Base-by-base conservation (phyloP, 768 basidiomycete genomes). In the Dentipellis fragilis region DNA sequence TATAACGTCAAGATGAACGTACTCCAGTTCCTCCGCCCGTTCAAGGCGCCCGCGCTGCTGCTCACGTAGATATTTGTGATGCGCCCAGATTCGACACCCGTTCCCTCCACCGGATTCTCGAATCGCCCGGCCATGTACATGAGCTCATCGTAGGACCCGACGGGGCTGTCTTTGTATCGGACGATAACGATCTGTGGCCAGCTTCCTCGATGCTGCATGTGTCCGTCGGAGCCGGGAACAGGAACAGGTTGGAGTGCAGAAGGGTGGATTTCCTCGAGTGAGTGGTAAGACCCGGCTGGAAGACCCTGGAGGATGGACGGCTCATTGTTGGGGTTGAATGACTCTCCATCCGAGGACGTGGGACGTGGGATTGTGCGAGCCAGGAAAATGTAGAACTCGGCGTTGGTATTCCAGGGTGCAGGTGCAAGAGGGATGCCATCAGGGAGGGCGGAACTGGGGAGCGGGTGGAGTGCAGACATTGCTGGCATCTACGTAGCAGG, bases 81-180 rank as follows among this genome's bases (percentile, higher is more conserved):
- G 2, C 59, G 57, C 29, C 3, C 29, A 3, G 10, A 12, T 5
- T 36, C 17, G 2, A 49, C 49, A 1, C 54, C 12, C 21, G 52
- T 49, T 23, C 14, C 19, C n/a, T 53, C 29, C 17, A 40, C 9
- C 7, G 59, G 59, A 16, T 51, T 52, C 17, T 21, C 1, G 29
- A 52, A 60, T 3, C 36, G 42, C 5, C 39, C 40, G 3, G 52
- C 14, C 2, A 10, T 1, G 19, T 51, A 11, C 16, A 56, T 36
- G 10, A 60, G 59, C 21, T 60, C 59, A 16, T 60, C 59, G 57
- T 60, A 60, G 7, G 59, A 51, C 4, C 59, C 59, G 19, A 55
- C 42, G n/a, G 59, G 59, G 8, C 54, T 49, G 4, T 56, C 49
- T 19, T 50, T 56, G 29, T 59, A 58, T 2, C 52, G 57, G 19